These are phyloP conservation scores for Bipolaris bicolor DNA, from an alignment of 2,329 filamentous ascomycete genomes.

Conservation along the genomic window DNA sequence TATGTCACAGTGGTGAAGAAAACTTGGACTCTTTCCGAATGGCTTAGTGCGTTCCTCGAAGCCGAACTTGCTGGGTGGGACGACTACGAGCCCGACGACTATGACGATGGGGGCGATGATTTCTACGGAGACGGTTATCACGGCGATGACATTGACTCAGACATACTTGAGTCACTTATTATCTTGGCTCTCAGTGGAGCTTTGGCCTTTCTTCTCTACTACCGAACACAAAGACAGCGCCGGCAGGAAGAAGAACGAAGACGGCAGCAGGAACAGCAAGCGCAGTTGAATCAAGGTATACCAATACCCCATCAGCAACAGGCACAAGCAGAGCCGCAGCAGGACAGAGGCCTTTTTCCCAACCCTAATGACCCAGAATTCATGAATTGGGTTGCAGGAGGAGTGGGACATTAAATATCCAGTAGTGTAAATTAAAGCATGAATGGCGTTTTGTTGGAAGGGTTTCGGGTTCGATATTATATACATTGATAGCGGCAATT, in stretches of 20 bases:
- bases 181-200: conserved; percentile 79
- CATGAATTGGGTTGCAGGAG: conserved; percentile 70
- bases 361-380: conserved; percentile 70
- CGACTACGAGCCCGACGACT: conserved; percentile 57
- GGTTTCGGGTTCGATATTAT: background rate
- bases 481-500: background rate
- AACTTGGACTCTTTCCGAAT: conserved; percentile 80
- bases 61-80: conserved; percentile 64
- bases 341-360: conserved; percentile 67
- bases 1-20: conserved; percentile 65
- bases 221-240: conserved; percentile 68
- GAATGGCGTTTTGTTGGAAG: background rate
- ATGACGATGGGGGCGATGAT: conserved; percentile 56
- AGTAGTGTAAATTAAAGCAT: background rate
- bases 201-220: conserved; percentile 80
- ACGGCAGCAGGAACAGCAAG: conserved; percentile 37
- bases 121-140: conserved; percentile 64
- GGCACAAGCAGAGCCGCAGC: conserved; percentile 35
- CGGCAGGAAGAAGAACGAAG: conserved; percentile 52
- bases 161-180: conserved; percentile 80
- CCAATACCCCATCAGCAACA: conserved; percentile 32
- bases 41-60: conserved; percentile 84
- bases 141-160: conserved; percentile 70
- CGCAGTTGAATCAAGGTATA: conserved; percentile 36
- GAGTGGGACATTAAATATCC: conserved; percentile 63